A percentile compares a stretch with the other conserved stretches of the same genome.
phyloP scores from a whole-genome alignment of 345 rosid species.

The Mercurialis annua region DNA sequence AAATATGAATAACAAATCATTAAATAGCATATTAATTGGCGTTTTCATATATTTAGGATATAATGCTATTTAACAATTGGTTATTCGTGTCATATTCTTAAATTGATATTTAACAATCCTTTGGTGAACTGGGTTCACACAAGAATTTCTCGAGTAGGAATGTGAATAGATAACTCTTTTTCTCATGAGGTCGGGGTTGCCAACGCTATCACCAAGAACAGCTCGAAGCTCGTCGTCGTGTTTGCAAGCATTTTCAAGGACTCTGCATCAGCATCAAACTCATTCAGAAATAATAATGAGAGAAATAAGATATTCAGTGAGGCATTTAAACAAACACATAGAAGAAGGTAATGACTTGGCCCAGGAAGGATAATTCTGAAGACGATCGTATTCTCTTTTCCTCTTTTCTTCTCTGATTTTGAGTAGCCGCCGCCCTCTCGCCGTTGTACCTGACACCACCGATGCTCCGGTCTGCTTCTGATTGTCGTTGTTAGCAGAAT shows the following conservation, averaged over 20 bases:
- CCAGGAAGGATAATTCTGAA: slow-evolving; percentile 81
- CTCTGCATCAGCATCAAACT: slow-evolving; percentile 35
- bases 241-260: slow-evolving; percentile 71
- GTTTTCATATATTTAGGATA: too few species aligned
- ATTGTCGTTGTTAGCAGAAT: background rate
- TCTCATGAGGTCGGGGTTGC: slow-evolving; percentile 84
- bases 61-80: too few species aligned
- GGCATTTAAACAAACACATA: background rate
- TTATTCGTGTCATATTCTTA: too few species aligned
- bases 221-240: slow-evolving; percentile 79
- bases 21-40: too few species aligned
- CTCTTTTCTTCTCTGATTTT: slow-evolving; percentile 83
- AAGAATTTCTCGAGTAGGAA: too few species aligned
- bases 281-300: background rate
- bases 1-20: too few species aligned
- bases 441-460: slow-evolving; percentile 71
- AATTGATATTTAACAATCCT: too few species aligned
- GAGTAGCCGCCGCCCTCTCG: slow-evolving; percentile 78
- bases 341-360: slow-evolving; percentile 47
- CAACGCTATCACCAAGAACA: slow-evolving; percentile 86
- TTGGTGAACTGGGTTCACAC: too few species aligned
- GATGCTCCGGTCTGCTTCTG: background rate
- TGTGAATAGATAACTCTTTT: slow-evolving; percentile 43
- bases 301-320: background rate
- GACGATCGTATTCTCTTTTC: slow-evolving; percentile 70